A percentile compares a stretch with the other conserved stretches of the same genome.
phyloP scores from a whole-genome alignment of 805 yeast genomes.

The Nakazawaea sp. region DNA sequence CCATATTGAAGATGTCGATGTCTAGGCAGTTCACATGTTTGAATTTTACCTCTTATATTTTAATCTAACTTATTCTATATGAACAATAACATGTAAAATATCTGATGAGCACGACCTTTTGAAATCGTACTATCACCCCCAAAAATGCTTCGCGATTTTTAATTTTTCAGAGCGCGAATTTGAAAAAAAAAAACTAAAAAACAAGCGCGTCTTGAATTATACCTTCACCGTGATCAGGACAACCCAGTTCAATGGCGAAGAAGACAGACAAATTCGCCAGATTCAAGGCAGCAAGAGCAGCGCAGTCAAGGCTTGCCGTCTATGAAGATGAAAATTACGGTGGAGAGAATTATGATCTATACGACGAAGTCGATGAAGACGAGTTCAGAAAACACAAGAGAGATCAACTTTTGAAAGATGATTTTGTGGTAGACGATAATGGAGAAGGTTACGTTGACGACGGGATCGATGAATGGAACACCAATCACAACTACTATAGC shows the following conservation, averaged over 20 bases:
- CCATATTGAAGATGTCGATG: too few relatives aligned
- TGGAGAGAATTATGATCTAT: slow-evolving; percentile 52
- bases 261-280: slow-evolving; percentile 48
- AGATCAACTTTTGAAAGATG: slow-evolving; percentile 77
- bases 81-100: too few relatives aligned
- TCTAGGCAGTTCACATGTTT: too few relatives aligned
- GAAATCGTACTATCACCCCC: too few relatives aligned
- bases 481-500: slow-evolving; percentile 40
- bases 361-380: slow-evolving; percentile 84
- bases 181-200: too few relatives aligned
- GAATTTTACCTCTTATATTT: too few relatives aligned
- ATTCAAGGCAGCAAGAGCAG: slow-evolving; percentile 57
- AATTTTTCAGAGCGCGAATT: too few relatives aligned
- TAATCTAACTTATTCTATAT: too few relatives aligned
- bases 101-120: too few relatives aligned
- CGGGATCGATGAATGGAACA: slow-evolving; percentile 89
- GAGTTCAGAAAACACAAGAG: slow-evolving; percentile 72
- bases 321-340: slow-evolving; percentile 28
- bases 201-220: neutral
- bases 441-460: slow-evolving; percentile 93
- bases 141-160: too few relatives aligned
- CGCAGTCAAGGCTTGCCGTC: slow-evolving; percentile 40
- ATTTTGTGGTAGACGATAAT: slow-evolving; percentile 89
- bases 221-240: neutral
- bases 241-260: slow-evolving; percentile 23